Conservation (phyloP, 2,329 filamentous ascomycete species). For the Fusarium kyushuense region DNA sequence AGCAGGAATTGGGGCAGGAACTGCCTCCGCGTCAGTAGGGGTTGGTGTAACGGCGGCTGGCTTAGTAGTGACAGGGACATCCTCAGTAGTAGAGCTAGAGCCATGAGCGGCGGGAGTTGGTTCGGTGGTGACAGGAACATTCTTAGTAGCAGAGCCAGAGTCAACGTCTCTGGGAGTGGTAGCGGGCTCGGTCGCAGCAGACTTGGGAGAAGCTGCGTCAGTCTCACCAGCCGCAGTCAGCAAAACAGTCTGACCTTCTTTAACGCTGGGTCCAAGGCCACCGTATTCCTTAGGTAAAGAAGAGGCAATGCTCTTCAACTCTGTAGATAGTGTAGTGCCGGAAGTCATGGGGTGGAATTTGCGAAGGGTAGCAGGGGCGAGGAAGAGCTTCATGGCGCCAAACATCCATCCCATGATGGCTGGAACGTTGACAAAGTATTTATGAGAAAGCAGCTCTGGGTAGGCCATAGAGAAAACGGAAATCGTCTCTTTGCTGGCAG, state of each 20-base stretch:
- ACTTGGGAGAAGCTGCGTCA: slow-evolving; percentile 23
- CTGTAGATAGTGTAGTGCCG: slow-evolving; percentile 74
- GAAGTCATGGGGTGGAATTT: slow-evolving; percentile 84
- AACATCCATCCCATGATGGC: slow-evolving; percentile 91
- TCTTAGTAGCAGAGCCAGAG: not conserved
- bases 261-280: slow-evolving; percentile 69
- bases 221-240: slow-evolving; percentile 40
- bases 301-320: slow-evolving; percentile 69
- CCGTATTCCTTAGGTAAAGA: slow-evolving; percentile 83
- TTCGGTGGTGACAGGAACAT: slow-evolving; percentile 1
- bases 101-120: slow-evolving; percentile 5
- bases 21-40: slow-evolving; percentile 7
- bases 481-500: slow-evolving; percentile 84
- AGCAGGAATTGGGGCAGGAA: slow-evolving; percentile 15
- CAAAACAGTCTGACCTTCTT: slow-evolving; percentile 52
- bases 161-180: not conserved
- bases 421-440: slow-evolving; percentile 97
- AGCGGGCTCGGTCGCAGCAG: slow-evolving; percentile 5
- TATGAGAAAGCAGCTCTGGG: slow-evolving; percentile 84
- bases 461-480: slow-evolving; percentile 84
- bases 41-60: not conserved
- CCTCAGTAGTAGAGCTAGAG: not conserved
- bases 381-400: slow-evolving; percentile 78
- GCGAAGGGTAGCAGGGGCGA: slow-evolving; percentile 78
- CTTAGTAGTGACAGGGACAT: not conserved